These are phyloP conservation scores for Triticum aestivum DNA, from an alignment of 176 grass and related monocot species.

Conservation along the genomic window DNA sequence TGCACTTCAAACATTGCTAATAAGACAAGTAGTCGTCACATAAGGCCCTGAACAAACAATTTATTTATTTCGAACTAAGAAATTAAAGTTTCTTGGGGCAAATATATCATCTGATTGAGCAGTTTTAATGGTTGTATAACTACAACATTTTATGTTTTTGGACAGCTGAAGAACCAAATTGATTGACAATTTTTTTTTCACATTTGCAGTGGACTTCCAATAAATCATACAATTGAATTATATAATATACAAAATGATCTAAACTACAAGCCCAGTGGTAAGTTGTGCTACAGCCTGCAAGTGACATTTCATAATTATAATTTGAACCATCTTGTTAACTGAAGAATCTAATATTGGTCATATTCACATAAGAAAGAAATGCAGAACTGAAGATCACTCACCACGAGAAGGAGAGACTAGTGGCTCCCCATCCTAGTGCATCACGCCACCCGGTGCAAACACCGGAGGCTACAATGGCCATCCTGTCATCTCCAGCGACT, in stretches of 20 bases:
- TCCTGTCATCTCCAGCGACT: conserved; percentile 54
- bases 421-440: conserved; percentile 62
- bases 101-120: not conserved
- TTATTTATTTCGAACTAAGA: not conserved
- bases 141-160: not conserved
- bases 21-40: not conserved
- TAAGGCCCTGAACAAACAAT: not conserved
- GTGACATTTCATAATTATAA: not conserved
- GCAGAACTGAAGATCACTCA: conserved; percentile 15
- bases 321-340: not conserved
- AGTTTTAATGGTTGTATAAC: not conserved
- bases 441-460: conserved; percentile 95
- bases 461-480: conserved; percentile 62
- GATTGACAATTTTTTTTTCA: not conserved
- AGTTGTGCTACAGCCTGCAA: not conserved
- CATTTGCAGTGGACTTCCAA: not conserved
- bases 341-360: not conserved
- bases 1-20: not conserved
- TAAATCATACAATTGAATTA: not conserved
- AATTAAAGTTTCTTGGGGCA: not conserved
- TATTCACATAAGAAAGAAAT: not conserved
- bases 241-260: not conserved
- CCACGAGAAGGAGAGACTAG: conserved; percentile 73
- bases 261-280: not conserved
- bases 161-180: not conserved